Evolutionary conservation across 2,329 filamentous ascomycete genomes (phyloP).

Genomic region (Sclerotinia glacialis): DNA sequence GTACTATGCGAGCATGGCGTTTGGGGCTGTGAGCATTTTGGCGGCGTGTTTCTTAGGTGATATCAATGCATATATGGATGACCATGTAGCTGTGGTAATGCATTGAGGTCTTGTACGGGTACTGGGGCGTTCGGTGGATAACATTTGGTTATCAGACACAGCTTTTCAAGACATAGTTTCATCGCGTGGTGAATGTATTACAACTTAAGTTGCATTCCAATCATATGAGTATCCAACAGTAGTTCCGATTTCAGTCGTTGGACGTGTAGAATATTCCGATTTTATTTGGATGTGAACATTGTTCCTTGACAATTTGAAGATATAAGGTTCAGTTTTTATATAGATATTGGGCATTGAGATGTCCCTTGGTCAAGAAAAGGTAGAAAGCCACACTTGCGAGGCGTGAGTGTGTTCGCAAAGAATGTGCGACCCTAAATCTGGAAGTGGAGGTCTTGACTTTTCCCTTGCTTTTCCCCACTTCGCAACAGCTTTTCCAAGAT

Average conservation of each 20-base stretch:
- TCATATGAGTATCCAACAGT: background rate
- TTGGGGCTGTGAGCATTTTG: constrained; percentile 54
- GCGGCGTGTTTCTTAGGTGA: constrained; percentile 57
- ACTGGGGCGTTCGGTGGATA: background rate
- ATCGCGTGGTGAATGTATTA: background rate
- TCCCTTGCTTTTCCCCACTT: constrained; percentile 39
- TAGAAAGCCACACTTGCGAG: background rate
- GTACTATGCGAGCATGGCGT: constrained; percentile 53
- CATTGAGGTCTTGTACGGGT: background rate
- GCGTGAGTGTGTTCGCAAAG: background rate
- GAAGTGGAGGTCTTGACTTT: constrained; percentile 29
- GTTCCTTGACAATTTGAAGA: background rate
- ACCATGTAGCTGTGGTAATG: constrained; percentile 24
- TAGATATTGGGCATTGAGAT: background rate
- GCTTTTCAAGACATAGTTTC: background rate
- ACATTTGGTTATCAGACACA: background rate
- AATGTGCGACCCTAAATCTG: constrained; percentile 26
- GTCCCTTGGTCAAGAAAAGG: background rate
- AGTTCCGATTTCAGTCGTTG: background rate
- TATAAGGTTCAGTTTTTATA: background rate
- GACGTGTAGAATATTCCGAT: background rate
- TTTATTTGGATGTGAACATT: background rate
- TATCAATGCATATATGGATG: constrained; percentile 49
- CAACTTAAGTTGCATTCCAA: background rate
- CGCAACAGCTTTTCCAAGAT: constrained; percentile 39